Base-by-base conservation (phyloP, 1,284 basidiomycete genomes). In the Taiwanofungus camphoratus region DNA sequence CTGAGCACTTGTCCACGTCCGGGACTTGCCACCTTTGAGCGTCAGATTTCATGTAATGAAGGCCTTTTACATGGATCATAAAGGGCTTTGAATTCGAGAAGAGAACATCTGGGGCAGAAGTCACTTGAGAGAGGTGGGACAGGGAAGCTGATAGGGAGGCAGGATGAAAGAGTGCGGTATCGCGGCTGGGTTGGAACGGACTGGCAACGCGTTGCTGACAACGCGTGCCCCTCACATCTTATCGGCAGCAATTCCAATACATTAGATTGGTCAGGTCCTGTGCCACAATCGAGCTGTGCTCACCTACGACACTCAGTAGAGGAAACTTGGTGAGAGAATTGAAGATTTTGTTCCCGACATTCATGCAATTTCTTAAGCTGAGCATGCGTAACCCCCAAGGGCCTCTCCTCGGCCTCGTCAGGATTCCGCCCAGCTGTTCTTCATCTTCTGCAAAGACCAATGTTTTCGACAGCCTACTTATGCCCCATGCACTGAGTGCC, bases 351-450 rank as follows among this genome's bases (percentile, higher is more conserved):
- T 71, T 60, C 29, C 69, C 62, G 36, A 83, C 59, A 4, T 59
- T 58, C 32, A 51, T 55, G 53, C 79, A 82, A 36, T 72, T 58
- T 36, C 67, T 59, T 2, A 82, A 64, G 33, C 67, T 60, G 21
- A 82, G 65, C 20, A 83, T 69, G 6, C 81, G 66, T 4, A 85
- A 63, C 3, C 64, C 61, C 74, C 77, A 79, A 3, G 78, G 79
- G 0, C 79, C 80, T 21, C 63, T 61, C 18, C 63, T 52, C 19
- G 43, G 34, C 36, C 39, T 36, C 37, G 41, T 15, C 15, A 23
- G 8, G 8, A 21, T 8, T 1, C 6, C 29, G 13, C 31, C 34
- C 12, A 24, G 27, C 19, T 36, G 36, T 2, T 50, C 49, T 9
- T 46, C 48, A 5, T 55, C 51, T 7, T 55, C 50, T 15, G 51